A percentile compares a stretch with the other conserved stretches of the same genome.
Conservation (phyloP, 2,329 filamentous ascomycete genomes). For the Hypoxylon sp. region DNA sequence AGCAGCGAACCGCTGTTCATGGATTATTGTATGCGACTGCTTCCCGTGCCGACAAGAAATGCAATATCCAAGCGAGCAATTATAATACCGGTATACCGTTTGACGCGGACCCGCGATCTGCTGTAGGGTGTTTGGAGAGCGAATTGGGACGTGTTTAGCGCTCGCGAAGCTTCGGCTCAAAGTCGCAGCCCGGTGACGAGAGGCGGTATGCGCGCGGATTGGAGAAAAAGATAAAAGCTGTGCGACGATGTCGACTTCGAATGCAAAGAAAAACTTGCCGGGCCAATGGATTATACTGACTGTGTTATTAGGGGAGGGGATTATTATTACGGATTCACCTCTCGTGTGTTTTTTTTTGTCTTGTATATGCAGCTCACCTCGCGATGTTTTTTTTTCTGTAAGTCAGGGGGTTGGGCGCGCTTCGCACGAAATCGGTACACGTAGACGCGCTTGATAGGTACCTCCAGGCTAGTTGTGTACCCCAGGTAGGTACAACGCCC, state of each 20-base stretch:
- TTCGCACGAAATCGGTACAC: slow-evolving; percentile 37
- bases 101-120: slow-evolving; percentile 19
- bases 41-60: slow-evolving; percentile 27
- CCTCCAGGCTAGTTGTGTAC: slow-evolving; percentile 14
- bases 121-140: background rate
- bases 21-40: slow-evolving; percentile 33
- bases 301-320: slow-evolving; percentile 26
- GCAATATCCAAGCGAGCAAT: slow-evolving; percentile 37
- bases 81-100: slow-evolving; percentile 13
- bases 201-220: slow-evolving; percentile 26
- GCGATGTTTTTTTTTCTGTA: slow-evolving; percentile 34
- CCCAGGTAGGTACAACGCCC: slow-evolving; percentile 14
- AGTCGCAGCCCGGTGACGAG: slow-evolving; percentile 6
- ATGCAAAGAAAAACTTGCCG: slow-evolving; percentile 26
- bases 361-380: slow-evolving; percentile 23
- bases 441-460: slow-evolving; percentile 41
- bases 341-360: slow-evolving; percentile 10
- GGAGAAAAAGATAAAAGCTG: slow-evolving; percentile 19
- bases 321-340: slow-evolving; percentile 32
- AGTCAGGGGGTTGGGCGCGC: slow-evolving; percentile 40
- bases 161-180: slow-evolving; percentile 24
- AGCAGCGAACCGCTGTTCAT: background rate
- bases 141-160: slow-evolving; percentile 6
- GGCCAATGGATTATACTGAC: slow-evolving; percentile 38
- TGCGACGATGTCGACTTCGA: slow-evolving; percentile 21